A percentile compares a stretch with the other conserved stretches of the same genome.
Evolutionary conservation across 257 asterid species (phyloP).

Genomic region (Lycium ferocissimum): DNA sequence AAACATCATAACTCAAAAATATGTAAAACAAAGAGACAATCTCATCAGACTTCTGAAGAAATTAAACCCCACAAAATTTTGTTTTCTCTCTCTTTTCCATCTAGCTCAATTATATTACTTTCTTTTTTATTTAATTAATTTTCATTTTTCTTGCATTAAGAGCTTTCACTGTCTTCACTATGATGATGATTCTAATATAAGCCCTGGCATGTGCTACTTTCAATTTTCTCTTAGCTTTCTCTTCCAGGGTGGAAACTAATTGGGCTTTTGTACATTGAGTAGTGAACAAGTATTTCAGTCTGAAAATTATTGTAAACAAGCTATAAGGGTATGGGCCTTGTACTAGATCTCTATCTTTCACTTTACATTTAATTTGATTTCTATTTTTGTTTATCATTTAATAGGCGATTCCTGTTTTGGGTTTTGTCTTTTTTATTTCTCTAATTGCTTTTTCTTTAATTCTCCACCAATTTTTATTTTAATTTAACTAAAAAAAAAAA

Average conservation of each 20-base stretch:
- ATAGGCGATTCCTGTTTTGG: slow-evolving; percentile 88
- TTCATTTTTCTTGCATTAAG: slow-evolving; percentile 57
- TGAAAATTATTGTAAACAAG: neutral
- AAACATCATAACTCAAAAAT: slow-evolving; percentile 33
- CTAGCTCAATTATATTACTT: neutral
- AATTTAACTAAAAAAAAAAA: neutral
- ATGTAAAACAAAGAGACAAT: slow-evolving; percentile 50
- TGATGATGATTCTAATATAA: slow-evolving; percentile 62
- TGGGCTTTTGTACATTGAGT: slow-evolving; percentile 41
- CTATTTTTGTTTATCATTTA: slow-evolving; percentile 51
- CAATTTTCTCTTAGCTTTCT: slow-evolving; percentile 70
- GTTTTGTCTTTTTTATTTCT: slow-evolving; percentile 50
- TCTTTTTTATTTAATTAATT: slow-evolving; percentile 22
- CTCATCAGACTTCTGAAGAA: slow-evolving; percentile 49
- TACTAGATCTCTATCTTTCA: slow-evolving; percentile 32
- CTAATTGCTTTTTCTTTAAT: neutral
- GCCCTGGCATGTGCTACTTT: slow-evolving; percentile 68
- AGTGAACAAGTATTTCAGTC: slow-evolving; percentile 48
- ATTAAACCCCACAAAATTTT: slow-evolving; percentile 30
- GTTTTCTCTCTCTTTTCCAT: slow-evolving; percentile 33
- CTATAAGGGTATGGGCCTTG: slow-evolving; percentile 59
- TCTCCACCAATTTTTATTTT: neutral
- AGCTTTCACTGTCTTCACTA: slow-evolving; percentile 53
- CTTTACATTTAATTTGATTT: slow-evolving; percentile 63
- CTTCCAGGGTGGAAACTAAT: slow-evolving; percentile 32